Evolutionary conservation across 805 yeast genomes (phyloP).

Genomic region (Hanseniaspora lindneri): DNA sequence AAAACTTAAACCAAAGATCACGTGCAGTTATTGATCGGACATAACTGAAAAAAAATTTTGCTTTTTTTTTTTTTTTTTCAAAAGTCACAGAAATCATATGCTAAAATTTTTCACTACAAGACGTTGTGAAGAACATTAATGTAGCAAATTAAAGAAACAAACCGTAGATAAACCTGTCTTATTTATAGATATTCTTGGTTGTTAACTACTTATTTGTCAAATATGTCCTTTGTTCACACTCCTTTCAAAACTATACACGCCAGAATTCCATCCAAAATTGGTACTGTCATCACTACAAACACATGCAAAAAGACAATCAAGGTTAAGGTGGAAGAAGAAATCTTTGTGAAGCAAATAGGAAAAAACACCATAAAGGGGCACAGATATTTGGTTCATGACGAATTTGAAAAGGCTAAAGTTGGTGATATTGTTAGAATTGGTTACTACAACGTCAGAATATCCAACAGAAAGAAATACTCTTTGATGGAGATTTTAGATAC

Average conservation of each 20-base stretch:
- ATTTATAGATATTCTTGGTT: no score
- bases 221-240: constrained; percentile 3
- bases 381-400: constrained; percentile 87
- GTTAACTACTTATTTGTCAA: no score
- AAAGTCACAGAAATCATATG: no score
- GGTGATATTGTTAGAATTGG: constrained; percentile 94
- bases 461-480: constrained; percentile 74
- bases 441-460: constrained; percentile 41
- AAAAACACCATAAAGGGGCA: constrained; percentile 67
- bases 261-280: constrained; percentile 10
- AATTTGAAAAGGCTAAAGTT: constrained; percentile 78
- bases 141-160: no score
- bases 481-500: constrained; percentile 82
- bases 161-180: no score
- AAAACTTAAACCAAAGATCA: no score
- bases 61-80: no score
- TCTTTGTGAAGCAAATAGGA: constrained; percentile 58
- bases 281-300: constrained; percentile 11
- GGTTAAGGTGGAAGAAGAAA: constrained; percentile 72
- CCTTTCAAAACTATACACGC: constrained; percentile 5
- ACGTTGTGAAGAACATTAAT: no score
- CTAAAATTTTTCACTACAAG: no score
- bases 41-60: no score
- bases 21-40: no score
- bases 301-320: constrained; percentile 78